Evolutionary conservation across 352 stramenopile species (phyloP).

Genomic region (Pythium dissotocum): DNA sequence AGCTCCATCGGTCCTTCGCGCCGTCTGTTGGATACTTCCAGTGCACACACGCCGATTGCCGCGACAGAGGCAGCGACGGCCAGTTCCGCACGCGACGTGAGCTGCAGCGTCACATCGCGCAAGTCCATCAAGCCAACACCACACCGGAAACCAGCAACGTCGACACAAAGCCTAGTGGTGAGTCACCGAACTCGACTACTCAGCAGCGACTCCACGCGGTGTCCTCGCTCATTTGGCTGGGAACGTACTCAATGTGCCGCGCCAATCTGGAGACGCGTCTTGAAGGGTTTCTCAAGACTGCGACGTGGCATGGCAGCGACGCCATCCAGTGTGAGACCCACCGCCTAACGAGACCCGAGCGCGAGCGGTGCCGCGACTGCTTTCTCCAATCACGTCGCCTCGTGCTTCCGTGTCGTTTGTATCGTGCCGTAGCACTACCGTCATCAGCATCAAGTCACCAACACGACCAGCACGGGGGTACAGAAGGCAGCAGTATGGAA

Average conservation of each 20-base stretch:
- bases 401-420: constrained; percentile 19
- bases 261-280: constrained; percentile 41
- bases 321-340: constrained; percentile 15
- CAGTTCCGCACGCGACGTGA: constrained; percentile 52
- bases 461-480: neutral
- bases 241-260: constrained; percentile 38
- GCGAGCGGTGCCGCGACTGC: constrained; percentile 22
- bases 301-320: constrained; percentile 18
- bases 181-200: neutral
- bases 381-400: constrained; percentile 17
- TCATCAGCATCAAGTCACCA: neutral
- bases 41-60: constrained; percentile 38
- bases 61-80: constrained; percentile 25
- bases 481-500: constrained; percentile 2
- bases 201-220: neutral
- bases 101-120: constrained; percentile 22
- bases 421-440: constrained; percentile 18
- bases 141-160: neutral
- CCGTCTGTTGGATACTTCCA: constrained; percentile 46
- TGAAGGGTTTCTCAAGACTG: constrained; percentile 15
- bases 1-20: constrained; percentile 19
- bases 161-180: neutral
- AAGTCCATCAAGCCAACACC: neutral
- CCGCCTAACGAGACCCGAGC: neutral
- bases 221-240: constrained; percentile 44